phyloP scores from a whole-genome alignment of 139 green algal species.

The Zygnema circumcarinatum region DNA sequence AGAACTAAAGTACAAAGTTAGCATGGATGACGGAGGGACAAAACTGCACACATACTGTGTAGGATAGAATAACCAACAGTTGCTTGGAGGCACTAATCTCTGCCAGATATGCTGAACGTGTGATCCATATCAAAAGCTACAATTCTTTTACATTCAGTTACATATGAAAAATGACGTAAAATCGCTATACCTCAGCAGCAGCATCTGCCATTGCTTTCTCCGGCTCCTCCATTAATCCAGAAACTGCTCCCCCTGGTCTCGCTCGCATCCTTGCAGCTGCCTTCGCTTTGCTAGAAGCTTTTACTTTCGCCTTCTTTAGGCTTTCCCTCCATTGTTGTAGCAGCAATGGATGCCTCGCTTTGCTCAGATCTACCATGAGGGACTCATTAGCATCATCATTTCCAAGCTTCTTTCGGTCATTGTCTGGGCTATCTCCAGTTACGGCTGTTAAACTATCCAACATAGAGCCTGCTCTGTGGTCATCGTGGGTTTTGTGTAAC shows the following conservation, averaged over 20 bases:
- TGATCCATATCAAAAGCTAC: too few relatives aligned
- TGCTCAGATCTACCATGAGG: constrained; percentile 20
- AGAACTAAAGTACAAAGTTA: too few relatives aligned
- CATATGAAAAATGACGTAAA: too few relatives aligned
- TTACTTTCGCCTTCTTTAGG: constrained; percentile 37
- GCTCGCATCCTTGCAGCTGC: neutral
- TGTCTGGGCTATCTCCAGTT: neutral
- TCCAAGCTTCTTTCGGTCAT: neutral
- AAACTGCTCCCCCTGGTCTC: neutral
- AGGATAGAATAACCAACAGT: too few relatives aligned
- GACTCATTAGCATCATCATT: neutral
- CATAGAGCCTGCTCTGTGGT: too few relatives aligned
- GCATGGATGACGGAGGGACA: too few relatives aligned
- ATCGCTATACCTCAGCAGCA: neutral
- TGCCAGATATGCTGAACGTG: too few relatives aligned
- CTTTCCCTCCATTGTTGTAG: constrained; percentile 43
- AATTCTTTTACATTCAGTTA: too few relatives aligned
- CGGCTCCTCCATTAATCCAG: constrained; percentile 7
- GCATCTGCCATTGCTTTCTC: neutral
- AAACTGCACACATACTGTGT: too few relatives aligned
- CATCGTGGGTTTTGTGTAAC: too few relatives aligned
- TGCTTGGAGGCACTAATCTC: too few relatives aligned
- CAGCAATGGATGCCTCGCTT: constrained; percentile 38
- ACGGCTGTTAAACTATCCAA: neutral
- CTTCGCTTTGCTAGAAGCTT: neutral